phyloP scores from a whole-genome alignment of 106 monocot species.

The Narthecium ossifragum region DNA sequence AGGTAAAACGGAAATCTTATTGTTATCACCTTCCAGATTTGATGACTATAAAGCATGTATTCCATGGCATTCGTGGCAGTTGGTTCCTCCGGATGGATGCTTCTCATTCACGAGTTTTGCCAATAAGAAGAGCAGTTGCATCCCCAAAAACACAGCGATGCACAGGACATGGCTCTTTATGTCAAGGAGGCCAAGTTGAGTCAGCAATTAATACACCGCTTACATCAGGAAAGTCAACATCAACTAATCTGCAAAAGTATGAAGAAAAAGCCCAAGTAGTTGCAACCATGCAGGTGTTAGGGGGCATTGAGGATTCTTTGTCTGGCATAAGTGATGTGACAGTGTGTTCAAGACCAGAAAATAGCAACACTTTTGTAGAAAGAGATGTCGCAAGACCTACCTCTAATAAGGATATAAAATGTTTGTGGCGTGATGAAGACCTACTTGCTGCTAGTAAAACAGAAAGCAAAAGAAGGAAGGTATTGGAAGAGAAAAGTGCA shows the following conservation, averaged over 20 bases:
- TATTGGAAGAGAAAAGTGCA: neutral
- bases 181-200: neutral
- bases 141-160: neutral
- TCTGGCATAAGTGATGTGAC: neutral
- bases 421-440: no score
- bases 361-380: no score
- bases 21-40: slow-evolving; percentile 36
- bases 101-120: neutral
- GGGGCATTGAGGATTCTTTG: neutral
- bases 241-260: no score
- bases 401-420: no score
- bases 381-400: no score
- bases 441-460: no score
- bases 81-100: slow-evolving; percentile 30
- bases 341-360: no score
- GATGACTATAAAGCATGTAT: slow-evolving; percentile 24
- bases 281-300: neutral
- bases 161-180: neutral
- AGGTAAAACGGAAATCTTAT: slow-evolving; percentile 35
- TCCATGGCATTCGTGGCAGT: slow-evolving; percentile 8
- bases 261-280: no score
- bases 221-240: no score
- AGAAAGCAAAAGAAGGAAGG: neutral
- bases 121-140: neutral
- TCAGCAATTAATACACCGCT: no score